phyloP scores from a whole-genome alignment of 2,329 filamentous ascomycete genomes.

The Ophiostoma quercus region DNA sequence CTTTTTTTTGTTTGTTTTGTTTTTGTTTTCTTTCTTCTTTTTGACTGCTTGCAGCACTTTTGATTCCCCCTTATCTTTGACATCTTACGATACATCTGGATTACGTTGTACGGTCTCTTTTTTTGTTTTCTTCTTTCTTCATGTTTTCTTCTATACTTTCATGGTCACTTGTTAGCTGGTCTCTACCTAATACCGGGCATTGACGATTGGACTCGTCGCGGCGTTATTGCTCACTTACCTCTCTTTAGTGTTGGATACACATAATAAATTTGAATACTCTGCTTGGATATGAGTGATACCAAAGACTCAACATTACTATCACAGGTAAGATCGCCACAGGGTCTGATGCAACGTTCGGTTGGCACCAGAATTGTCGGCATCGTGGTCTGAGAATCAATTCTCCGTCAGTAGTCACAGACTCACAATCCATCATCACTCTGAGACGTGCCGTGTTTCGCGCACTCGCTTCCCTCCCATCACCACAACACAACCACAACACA shows the following conservation, averaged over 20 bases:
- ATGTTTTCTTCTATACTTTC: neutral
- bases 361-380: neutral
- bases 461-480: neutral
- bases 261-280: neutral
- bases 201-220: neutral
- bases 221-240: neutral
- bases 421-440: neutral
- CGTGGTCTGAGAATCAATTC: neutral
- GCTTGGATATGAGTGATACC: no score
- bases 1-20: slow-evolving; percentile 5
- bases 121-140: neutral
- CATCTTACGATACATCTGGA: neutral
- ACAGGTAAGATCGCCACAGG: neutral
- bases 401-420: no score
- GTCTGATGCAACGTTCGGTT: neutral
- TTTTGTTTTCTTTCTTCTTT: neutral
- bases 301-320: neutral
- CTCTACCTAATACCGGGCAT: neutral
- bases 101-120: neutral
- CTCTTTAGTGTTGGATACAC: neutral
- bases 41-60: neutral
- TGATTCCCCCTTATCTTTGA: slow-evolving; percentile 7
- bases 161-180: neutral
- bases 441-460: neutral
- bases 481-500: neutral